phyloP scores from a whole-genome alignment of 441 rosid species.

The Raphanus hybrid region DNA sequence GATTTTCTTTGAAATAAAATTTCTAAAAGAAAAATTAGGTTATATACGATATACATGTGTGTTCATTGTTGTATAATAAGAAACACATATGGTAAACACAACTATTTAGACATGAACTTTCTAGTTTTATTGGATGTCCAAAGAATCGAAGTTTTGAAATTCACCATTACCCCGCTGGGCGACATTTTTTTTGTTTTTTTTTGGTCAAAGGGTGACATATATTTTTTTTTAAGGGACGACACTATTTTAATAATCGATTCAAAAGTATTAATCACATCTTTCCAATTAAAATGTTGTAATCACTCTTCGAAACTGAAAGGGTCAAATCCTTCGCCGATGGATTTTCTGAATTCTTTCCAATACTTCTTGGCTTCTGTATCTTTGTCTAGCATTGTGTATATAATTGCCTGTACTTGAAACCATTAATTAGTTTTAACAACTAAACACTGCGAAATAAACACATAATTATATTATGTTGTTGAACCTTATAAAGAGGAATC shows the following conservation, averaged over 20 bases:
- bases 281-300: background rate
- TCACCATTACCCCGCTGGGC: background rate
- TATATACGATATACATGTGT: no score
- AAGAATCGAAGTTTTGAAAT: background rate
- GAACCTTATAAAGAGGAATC: conserved; percentile 43
- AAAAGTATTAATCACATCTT: background rate
- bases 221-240: background rate
- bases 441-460: background rate
- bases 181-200: no score
- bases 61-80: no score
- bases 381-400: no score
- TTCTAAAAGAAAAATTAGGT: background rate
- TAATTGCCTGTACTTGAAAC: no score
- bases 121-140: background rate
- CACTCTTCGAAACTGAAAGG: conserved; percentile 39
- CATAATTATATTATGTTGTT: background rate
- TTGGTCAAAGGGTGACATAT: background rate
- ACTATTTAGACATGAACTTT: background rate
- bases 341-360: background rate
- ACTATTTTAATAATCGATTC: background rate
- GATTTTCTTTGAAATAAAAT: background rate
- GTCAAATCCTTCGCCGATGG: conserved; percentile 47
- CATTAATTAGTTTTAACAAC: no score
- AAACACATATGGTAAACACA: no score
- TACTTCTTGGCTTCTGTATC: no score